Base-by-base conservation (phyloP, 2,329 filamentous ascomycete species). In the Trichothecium sympodiale region DNA sequence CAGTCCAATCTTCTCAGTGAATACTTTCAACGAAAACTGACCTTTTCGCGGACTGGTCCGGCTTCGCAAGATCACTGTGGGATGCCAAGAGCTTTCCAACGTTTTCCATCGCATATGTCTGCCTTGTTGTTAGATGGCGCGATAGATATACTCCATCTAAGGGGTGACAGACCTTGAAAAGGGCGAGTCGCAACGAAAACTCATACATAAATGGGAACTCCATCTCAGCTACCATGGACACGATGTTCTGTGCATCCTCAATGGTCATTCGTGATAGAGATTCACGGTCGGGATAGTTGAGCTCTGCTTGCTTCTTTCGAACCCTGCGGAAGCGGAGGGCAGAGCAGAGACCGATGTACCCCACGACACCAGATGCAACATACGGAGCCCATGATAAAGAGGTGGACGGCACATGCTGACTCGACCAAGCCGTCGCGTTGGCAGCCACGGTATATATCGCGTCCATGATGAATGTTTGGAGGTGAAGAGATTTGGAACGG, bases 231-330 rank as follows among this genome's bases (percentile, higher is more conserved):
- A 60, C 39, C 25, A 51, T 49, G 39, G 55, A 52, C 13, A 65
- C 46, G 40, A 70, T 62, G 37, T 56, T 52, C 38, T 65, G 62
- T 5, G 69, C 64, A 34, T 71, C 59, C 40, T 55, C 41, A 29
- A 57, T 55, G 13, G 59, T 64, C 62, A 66, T 65, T 34, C 45
- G 41, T 8, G 53, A 46, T 8, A 64, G 37, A 4, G 61, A 61
- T 8, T 42, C 42, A 10, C 60, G 57, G 40, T 59, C 49, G 4
- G 50, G 41, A 38, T 52, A 63, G 15, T 48, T 44, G 41, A 54
- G 51, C 20, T 46, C 46, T 29, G 46, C 44, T n/a, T 46, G 50
- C 38, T 56, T 38, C 12, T 43, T 38, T 12, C 47, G 48, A 36
- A 62, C 45, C 20, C 51, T 44, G 23, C 48, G 54, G 43, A 60